Percentiles rank a stretch among this genome's conserved stretches.
These are phyloP conservation scores for Diophrys appendiculata DNA, from an alignment of 73 alveolate genomes.

Conservation along the genomic window DNA sequence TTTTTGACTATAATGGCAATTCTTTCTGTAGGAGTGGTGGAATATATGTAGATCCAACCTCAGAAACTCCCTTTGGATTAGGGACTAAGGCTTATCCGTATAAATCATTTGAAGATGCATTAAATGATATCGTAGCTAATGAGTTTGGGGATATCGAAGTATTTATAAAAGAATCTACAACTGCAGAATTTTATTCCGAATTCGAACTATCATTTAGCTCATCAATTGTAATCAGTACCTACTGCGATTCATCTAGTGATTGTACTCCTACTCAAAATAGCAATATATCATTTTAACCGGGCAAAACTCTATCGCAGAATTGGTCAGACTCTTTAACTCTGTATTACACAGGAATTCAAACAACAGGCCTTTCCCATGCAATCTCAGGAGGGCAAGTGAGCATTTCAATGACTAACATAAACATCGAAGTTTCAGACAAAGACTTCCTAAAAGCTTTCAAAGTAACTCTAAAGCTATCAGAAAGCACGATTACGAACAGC, in stretches of 20 bases:
- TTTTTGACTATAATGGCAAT: neutral
- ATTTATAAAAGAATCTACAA: neutral
- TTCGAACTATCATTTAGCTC: neutral
- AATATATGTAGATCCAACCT: neutral
- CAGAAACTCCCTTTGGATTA: neutral
- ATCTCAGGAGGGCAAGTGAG: no score
- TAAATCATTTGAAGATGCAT: neutral
- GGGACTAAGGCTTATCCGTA: neutral
- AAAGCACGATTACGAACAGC: no score
- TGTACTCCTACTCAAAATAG: neutral
- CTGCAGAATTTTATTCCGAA: neutral
- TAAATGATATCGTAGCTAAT: neutral
- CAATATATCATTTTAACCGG: neutral
- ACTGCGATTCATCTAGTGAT: neutral
- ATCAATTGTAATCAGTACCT: neutral
- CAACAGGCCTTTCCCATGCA: no score
- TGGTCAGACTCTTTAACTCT: neutral
- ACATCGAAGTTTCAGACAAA: no score
- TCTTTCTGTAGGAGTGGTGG: neutral
- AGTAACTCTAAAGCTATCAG: no score
- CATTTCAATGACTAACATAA: no score
- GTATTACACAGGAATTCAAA: neutral
- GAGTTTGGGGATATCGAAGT: neutral
- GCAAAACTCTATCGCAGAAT: neutral
- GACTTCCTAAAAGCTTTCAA: no score